phyloP scores from a whole-genome alignment of 371 early-diverging fungal species.

The Fennellomyces sp. region DNA sequence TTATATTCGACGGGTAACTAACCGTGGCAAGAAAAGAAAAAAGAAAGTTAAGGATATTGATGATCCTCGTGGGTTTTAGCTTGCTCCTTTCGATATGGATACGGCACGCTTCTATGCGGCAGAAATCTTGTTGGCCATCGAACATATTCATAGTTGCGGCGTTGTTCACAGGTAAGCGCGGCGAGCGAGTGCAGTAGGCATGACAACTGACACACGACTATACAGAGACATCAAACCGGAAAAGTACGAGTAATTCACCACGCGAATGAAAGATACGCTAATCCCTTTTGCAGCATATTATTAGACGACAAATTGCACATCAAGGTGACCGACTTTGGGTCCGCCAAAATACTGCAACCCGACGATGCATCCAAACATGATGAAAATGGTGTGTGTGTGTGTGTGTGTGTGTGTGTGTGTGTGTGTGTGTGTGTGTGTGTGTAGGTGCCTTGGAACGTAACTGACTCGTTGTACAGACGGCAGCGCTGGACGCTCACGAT shows the following conservation, averaged over 20 bases:
- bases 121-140: constrained; percentile 86
- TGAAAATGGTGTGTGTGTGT: background rate
- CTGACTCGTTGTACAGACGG: background rate
- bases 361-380: constrained; percentile 18
- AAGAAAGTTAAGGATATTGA: no score
- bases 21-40: no score
- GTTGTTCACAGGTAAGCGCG: constrained; percentile 74
- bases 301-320: constrained; percentile 85
- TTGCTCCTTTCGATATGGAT: constrained; percentile 72
- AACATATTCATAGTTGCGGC: constrained; percentile 80
- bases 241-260: constrained; percentile 59
- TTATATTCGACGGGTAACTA: constrained; percentile 64
- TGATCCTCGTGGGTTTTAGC: constrained; percentile 37
- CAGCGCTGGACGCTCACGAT: constrained; percentile 56
- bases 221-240: constrained; percentile 88
- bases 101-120: constrained; percentile 83
- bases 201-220: no score
- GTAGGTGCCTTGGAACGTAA: background rate
- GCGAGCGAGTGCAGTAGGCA: no score
- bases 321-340: constrained; percentile 96
- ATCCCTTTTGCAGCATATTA: constrained; percentile 64
- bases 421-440: background rate
- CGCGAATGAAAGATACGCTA: background rate
- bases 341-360: constrained; percentile 80
- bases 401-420: background rate